Base-by-base conservation (phyloP, 2,329 filamentous ascomycete species). In the Neofusicoccum sp. region DNA sequence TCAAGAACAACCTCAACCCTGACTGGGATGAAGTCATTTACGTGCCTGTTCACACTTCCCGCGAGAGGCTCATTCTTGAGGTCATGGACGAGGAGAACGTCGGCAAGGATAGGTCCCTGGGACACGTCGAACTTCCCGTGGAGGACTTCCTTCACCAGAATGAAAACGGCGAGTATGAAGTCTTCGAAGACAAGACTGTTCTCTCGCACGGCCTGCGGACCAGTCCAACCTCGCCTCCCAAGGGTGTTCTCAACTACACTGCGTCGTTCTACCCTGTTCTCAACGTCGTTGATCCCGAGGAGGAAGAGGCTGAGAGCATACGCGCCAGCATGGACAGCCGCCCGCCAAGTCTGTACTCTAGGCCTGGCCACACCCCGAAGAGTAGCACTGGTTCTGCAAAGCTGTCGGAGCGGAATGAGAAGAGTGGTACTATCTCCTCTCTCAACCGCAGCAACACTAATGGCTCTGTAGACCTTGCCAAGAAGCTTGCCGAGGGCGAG, bases 21-120 rank as follows among this genome's bases (percentile, higher is more conserved):
- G 90, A 95, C 60, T 99, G 91, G 89, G 93, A 99, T 71, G 95
- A 99, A 77, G 88, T 99, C 29, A 85, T 97, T 28, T 99, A 99
- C 73, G 85, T 99, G 0, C 94, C 96, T 1, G 85, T 99, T 63
- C 94, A 97, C 75, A 93, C 89, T 6, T 71, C 85, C 12, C 89
- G 92, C 36, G 95, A 99, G 75, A 92, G 90, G 71, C 81, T 99
- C 34, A 87, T 88, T 1, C 79, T 99, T 16, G 95, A 99, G 76
- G 93, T 98, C 67, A 97, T 99, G 94, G 95, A 99, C 71, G 88
- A 95, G 65, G 95, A 99, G 78, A 93, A 88, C 69, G 84, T 98
- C 72, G 92, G 92, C 70, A 95, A 93, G 74, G 95, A 99, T 76
- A 89, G 95, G 63, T 90, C 90, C 45, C 84, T 99, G 37, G 95